Evolutionary conservation across 305 asterid species (phyloP).

Genomic region (Solanum hybrid): DNA sequence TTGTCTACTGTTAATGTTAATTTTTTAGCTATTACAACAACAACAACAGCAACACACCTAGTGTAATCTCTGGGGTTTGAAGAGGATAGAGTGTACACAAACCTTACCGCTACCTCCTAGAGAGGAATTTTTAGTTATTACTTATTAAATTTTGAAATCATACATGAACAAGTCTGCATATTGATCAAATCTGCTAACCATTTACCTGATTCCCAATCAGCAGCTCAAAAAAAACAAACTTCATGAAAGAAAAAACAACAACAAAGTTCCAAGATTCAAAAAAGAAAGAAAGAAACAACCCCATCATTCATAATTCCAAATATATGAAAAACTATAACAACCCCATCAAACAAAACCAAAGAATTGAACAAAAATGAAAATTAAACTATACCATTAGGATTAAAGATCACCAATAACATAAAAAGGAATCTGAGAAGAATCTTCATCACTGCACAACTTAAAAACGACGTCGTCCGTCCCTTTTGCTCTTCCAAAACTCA

Average conservation of each 20-base stretch:
- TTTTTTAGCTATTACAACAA: not conserved
- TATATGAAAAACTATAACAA: not conserved
- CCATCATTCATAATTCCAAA: not conserved
- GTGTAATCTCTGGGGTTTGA: not conserved
- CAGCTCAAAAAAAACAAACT: not conserved
- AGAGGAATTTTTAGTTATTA: not conserved
- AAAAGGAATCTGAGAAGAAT: constrained; percentile 7
- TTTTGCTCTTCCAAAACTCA: not conserved
- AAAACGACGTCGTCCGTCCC: not conserved
- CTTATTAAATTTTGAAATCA: not conserved
- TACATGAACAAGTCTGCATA: not conserved
- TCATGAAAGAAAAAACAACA: not conserved
- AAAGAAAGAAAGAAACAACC: not conserved
- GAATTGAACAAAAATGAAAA: not conserved
- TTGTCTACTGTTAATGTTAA: not conserved
- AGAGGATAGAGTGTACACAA: not conserved
- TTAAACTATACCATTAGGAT: constrained; percentile 24
- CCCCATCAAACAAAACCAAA: constrained; percentile 5
- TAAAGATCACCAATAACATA: constrained; percentile 17
- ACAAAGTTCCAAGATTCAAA: not conserved
- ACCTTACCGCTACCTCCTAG: not conserved
- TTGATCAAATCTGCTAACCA: not conserved
- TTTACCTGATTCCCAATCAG: not conserved
- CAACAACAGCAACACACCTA: not conserved
- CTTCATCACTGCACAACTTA: constrained; percentile 32